A percentile compares a stretch with the other conserved stretches of the same genome.
Evolutionary conservation across 1,284 basidiomycete genomes (phyloP).

Genomic region (Singerocomus inundabilis): DNA sequence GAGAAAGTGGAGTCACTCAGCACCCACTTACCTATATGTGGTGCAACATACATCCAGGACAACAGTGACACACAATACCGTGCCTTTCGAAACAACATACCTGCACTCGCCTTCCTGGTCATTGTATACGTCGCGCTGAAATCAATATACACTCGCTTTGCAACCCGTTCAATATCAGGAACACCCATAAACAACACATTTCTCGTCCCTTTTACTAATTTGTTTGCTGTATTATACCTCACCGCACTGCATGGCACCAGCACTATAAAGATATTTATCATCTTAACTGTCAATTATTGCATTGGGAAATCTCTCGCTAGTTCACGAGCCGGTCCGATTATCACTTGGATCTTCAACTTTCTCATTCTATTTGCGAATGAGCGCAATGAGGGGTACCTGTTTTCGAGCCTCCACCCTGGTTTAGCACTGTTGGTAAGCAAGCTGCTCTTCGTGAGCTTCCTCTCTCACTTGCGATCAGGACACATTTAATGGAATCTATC

Average conservation of each 20-base stretch:
- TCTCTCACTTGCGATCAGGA: conserved; percentile 52
- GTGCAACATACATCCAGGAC: conserved; percentile 52
- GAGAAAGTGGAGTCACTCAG: not conserved
- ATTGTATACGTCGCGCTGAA: conserved; percentile 48
- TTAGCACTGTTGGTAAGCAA: conserved; percentile 54
- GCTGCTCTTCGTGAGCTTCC: not conserved
- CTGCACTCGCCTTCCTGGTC: conserved; percentile 55
- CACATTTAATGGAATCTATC: conserved; percentile 63
- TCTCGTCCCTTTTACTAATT: conserved; percentile 54
- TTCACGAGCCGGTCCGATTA: conserved; percentile 45
- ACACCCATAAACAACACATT: conserved; percentile 35
- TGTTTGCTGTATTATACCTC: conserved; percentile 71
- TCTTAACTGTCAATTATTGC: conserved; percentile 71
- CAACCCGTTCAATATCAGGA: conserved; percentile 26
- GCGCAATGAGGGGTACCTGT: conserved; percentile 73
- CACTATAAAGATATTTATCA: conserved; percentile 73
- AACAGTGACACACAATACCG: conserved; percentile 86
- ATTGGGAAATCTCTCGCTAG: conserved; percentile 52
- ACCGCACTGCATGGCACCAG: conserved; percentile 86
- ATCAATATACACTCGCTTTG: conserved; percentile 38
- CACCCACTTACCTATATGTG: no score
- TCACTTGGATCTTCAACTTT: conserved; percentile 80
- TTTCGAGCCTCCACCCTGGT: conserved; percentile 53
- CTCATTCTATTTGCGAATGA: conserved; percentile 79
- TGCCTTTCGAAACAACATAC: conserved; percentile 75